phyloP scores from a whole-genome alignment of 176 grass and related monocot genomes.

The Themeda triandra region DNA sequence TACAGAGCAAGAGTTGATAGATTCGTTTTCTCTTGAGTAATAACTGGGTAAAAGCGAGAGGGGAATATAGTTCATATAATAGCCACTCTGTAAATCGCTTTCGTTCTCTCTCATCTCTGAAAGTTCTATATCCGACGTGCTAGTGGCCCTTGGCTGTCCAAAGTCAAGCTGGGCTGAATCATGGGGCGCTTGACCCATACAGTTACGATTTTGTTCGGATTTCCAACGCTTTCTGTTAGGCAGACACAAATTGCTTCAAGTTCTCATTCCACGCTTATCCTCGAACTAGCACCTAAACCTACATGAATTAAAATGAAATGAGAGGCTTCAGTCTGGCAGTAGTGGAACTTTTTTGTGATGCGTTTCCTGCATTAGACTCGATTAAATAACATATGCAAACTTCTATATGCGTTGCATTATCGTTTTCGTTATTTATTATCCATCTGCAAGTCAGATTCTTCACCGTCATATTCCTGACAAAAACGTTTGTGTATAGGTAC shows the following conservation, averaged over 20 bases:
- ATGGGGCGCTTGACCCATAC: too few relatives aligned
- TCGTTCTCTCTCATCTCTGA: background rate
- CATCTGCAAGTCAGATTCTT: background rate
- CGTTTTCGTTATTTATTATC: background rate
- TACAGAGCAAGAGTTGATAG: background rate
- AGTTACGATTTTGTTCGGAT: background rate
- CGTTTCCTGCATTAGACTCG: background rate
- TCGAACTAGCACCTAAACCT: background rate
- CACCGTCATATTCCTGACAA: background rate
- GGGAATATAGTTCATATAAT: too few relatives aligned
- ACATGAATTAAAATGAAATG: background rate
- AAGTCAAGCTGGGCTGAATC: background rate
- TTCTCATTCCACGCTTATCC: background rate
- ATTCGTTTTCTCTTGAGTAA: too few relatives aligned
- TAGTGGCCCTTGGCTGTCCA: background rate
- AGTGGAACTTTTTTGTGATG: background rate
- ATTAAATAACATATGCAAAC: background rate
- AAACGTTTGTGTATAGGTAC: slow-evolving; percentile 30
- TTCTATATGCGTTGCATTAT: background rate
- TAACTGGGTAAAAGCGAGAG: background rate
- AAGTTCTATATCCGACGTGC: background rate
- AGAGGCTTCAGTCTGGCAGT: background rate
- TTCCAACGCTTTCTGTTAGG: background rate
- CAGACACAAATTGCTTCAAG: background rate
- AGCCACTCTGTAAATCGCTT: background rate